These are phyloP conservation scores for Beta vulgaris DNA, from an alignment of 148 eudicot genomes.

Conservation along the genomic window DNA sequence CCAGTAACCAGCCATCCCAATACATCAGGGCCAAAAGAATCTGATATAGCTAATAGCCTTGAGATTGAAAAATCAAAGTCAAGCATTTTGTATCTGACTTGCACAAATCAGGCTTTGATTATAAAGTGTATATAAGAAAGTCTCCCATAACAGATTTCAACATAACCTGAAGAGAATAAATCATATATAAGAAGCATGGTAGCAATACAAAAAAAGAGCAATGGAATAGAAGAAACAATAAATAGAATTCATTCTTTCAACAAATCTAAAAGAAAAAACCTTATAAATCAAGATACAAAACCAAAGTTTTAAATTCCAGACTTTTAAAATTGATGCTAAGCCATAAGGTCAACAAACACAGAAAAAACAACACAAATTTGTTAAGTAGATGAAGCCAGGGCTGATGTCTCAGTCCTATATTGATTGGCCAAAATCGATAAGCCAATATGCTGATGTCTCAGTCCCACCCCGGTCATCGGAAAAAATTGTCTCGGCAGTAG, in stretches of 20 bases:
- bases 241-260: background rate
- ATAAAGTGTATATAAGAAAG: slow-evolving; percentile 1
- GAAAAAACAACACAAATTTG: background rate
- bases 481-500: too few species aligned
- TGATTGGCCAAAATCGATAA: too few species aligned
- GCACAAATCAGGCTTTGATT: slow-evolving; percentile 26
- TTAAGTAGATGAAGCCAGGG: too few species aligned
- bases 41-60: slow-evolving; percentile 45
- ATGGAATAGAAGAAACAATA: background rate
- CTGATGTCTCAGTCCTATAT: too few species aligned
- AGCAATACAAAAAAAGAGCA: background rate
- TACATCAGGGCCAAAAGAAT: slow-evolving; percentile 45
- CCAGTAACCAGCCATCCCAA: slow-evolving; percentile 78
- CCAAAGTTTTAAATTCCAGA: too few species aligned
- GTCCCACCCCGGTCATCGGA: too few species aligned
- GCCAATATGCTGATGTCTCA: too few species aligned
- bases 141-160: slow-evolving; percentile 10
- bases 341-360: background rate
- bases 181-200: slow-evolving; percentile 2
- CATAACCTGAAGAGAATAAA: slow-evolving; percentile 19
- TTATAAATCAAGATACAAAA: too few species aligned
- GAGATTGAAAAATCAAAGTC: slow-evolving; percentile 41
- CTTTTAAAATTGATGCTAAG: background rate
- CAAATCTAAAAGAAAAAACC: background rate
- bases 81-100: slow-evolving; percentile 39